Evolutionary conservation across 2,329 filamentous ascomycete genomes (phyloP), one percentile per base, ranked within the genome.

Genomic region (Capronia coronata): DNA sequence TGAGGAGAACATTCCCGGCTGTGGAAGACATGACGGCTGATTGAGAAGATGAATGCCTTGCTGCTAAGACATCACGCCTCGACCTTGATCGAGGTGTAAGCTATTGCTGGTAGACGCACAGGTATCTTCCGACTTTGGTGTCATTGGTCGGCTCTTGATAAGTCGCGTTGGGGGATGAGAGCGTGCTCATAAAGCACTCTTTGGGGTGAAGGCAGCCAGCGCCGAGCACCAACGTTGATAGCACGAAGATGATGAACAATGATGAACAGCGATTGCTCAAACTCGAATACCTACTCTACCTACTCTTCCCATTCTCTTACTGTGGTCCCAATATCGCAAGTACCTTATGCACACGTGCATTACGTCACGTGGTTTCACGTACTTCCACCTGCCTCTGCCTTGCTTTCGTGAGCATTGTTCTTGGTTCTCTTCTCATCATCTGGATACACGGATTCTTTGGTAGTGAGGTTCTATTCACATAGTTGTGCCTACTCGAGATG

Each of bases 91-190:
- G 22, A 47, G 23, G 14, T 1, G 37, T 8, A 42, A 22, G n/a
- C 23, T 40, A 23, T 32, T 44, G 29, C 18, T 18, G 43, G 19
- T 34, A 14, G 18, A 32, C 40, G 27, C n/a, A 29, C 18, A 35
- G 23, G 34, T 37, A 46, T 48, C 13, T 35, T 16, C n/a, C 3
- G 44, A 30, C 34, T 44, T 35, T 18, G 46, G 37, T 39, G 43
- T n/a, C 39, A 43, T 45, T 42, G 43, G 46, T 42, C 42, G 37
- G 40, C 11, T 38, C 42, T 29, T 40, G n/a, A 18, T 42, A 30
- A 45, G 48, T 44, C 37, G 42, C 38, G 37, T 55, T 55, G 49
- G 52, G 49, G 46, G 51, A 51, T 18, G 40, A 46, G 39, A 46
- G 48, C 6, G 43, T 51, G 46, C 52, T 49, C 35, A 49, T 27